Conservation (phyloP, 345 rosid genomes). For the Hibiscus trionum region DNA sequence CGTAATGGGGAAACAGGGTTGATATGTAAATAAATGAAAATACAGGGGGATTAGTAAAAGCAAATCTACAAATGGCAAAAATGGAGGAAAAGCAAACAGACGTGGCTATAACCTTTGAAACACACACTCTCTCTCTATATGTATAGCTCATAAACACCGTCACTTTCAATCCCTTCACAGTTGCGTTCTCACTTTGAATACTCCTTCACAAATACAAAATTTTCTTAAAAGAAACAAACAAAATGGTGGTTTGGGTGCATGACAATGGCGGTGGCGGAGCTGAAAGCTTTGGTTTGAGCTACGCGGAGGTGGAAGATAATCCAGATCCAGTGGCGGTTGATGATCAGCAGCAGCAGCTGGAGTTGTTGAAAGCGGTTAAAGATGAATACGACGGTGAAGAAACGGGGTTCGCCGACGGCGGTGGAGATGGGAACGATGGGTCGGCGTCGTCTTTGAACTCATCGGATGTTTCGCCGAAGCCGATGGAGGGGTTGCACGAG, state of each 20-base stretch:
- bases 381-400: constrained; percentile 20
- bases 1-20: background rate
- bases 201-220: background rate
- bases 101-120: background rate
- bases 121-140: background rate
- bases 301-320: too few species aligned
- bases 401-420: background rate
- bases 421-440: constrained; percentile 4
- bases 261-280: constrained; percentile 1
- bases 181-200: background rate
- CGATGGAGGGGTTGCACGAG: constrained; percentile 52
- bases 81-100: background rate
- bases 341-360: background rate
- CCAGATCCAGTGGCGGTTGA: background rate
- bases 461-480: constrained; percentile 28
- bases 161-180: background rate
- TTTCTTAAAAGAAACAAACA: too few species aligned
- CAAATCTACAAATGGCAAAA: background rate
- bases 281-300: background rate
- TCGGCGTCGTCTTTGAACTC: constrained; percentile 23
- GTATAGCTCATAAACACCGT: background rate
- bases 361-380: constrained; percentile 15
- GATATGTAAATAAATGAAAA: background rate
- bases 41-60: too few species aligned
- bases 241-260: constrained; percentile 15